A percentile compares a stretch with the other conserved stretches of the same genome.
Evolutionary conservation across 2,329 filamentous ascomycete species (phyloP).

Genomic region (Hymenoscyphus infarciens): DNA sequence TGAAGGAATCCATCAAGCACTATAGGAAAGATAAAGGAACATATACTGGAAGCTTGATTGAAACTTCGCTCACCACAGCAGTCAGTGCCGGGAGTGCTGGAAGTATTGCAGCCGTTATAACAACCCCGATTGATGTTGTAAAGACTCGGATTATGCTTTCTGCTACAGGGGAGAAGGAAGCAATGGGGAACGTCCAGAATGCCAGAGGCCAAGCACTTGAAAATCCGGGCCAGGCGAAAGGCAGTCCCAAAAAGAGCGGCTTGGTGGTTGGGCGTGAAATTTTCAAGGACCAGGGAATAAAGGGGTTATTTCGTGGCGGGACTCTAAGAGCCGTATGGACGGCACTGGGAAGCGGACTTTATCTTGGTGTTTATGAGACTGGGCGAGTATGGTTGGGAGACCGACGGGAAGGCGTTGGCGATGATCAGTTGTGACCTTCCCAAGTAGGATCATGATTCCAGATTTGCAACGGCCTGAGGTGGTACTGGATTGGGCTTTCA

Average conservation of each 20-base stretch:
- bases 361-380: conserved; percentile 82
- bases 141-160: conserved; percentile 87
- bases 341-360: conserved; percentile 75
- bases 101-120: conserved; percentile 71
- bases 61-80: conserved; percentile 70
- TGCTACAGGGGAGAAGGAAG: conserved; percentile 39
- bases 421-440: conserved; percentile 2
- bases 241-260: conserved; percentile 41
- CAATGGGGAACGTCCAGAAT: conserved; percentile 30
- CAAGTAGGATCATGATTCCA: background rate
- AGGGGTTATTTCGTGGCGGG: conserved; percentile 74
- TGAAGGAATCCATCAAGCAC: conserved; percentile 53
- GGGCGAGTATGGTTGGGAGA: conserved; percentile 60
- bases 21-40: conserved; percentile 38
- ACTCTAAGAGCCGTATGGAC: conserved; percentile 71
- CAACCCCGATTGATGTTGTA: conserved; percentile 83
- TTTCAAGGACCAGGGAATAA: conserved; percentile 61
- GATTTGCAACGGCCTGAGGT: background rate
- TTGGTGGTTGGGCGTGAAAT: conserved; percentile 63
- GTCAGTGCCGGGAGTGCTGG: conserved; percentile 71
- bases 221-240: conserved; percentile 31
- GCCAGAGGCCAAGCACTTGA: conserved; percentile 27
- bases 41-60: conserved; percentile 44
- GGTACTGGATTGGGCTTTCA: background rate
- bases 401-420: conserved; percentile 11